Percentiles rank a stretch among this genome's conserved stretches.
These are phyloP conservation scores for Hypocrella siamensis DNA, from an alignment of 2,329 filamentous ascomycete species.

Conservation along the genomic window DNA sequence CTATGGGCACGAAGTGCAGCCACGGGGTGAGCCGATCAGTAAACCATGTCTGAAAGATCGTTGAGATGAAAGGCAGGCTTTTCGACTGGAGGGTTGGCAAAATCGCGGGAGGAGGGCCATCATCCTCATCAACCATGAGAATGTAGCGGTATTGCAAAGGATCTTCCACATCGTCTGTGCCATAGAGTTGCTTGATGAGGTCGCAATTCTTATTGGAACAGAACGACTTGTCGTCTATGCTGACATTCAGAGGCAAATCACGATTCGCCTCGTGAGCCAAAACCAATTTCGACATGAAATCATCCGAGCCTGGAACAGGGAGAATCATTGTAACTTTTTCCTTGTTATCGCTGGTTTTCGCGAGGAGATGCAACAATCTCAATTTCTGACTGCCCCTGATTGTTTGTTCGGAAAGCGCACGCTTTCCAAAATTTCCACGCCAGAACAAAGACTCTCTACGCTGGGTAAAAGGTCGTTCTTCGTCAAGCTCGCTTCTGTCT, in stretches of 20 bases:
- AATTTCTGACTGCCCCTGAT: slow-evolving; percentile 55
- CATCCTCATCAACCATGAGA: slow-evolving; percentile 55
- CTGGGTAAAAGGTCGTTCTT: slow-evolving; percentile 32
- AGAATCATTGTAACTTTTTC: slow-evolving; percentile 41
- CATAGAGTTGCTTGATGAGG: slow-evolving; percentile 14
- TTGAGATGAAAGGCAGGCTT: slow-evolving; percentile 54
- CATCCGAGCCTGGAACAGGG: slow-evolving; percentile 19
- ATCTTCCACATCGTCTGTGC: slow-evolving; percentile 22
- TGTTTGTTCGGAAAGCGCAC: slow-evolving; percentile 29
- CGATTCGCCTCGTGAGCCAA: slow-evolving; percentile 35
- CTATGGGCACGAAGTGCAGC: slow-evolving; percentile 69
- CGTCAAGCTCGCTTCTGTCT: slow-evolving; percentile 23
- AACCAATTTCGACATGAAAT: slow-evolving; percentile 41
- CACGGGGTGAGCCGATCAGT: slow-evolving; percentile 59
- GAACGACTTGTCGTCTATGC: slow-evolving; percentile 40
- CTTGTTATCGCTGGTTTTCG: slow-evolving; percentile 35
- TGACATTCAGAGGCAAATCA: slow-evolving; percentile 37
- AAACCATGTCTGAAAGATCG: slow-evolving; percentile 67
- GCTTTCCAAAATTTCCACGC: slow-evolving; percentile 53
- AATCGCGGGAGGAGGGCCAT: slow-evolving; percentile 45
- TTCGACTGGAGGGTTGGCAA: slow-evolving; percentile 49
- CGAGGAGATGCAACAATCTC: slow-evolving; percentile 54
- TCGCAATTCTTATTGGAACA: slow-evolving; percentile 32
- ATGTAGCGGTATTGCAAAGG: slow-evolving; percentile 55
- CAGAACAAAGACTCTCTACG: slow-evolving; percentile 57